Conservation (phyloP, 495 filamentous ascomycete species). For the Daldinia concentrica region DNA sequence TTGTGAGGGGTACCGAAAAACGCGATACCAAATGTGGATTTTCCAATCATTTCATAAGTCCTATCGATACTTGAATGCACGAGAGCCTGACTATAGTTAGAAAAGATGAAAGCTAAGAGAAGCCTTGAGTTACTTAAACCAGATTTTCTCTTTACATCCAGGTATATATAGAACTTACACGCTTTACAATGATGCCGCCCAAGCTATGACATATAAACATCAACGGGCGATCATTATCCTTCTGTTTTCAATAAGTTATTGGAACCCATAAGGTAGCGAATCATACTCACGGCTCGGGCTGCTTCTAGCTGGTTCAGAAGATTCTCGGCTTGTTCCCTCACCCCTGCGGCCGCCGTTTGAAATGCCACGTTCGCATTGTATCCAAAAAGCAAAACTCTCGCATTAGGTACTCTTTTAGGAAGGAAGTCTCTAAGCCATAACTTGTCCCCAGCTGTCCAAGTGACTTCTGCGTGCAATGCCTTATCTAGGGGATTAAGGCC, state of each 20-base stretch:
- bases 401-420: slow-evolving; percentile 43
- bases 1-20: slow-evolving; percentile 39
- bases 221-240: slow-evolving; percentile 22
- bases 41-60: slow-evolving; percentile 31
- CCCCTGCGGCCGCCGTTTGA: slow-evolving; percentile 40
- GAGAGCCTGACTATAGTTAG: slow-evolving; percentile 24
- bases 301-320: slow-evolving; percentile 40
- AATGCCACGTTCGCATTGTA: slow-evolving; percentile 53
- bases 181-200: slow-evolving; percentile 41
- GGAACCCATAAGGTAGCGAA: not conserved
- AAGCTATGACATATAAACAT: slow-evolving; percentile 45
- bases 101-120: not conserved
- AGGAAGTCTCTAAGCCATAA: slow-evolving; percentile 54
- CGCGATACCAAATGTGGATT: slow-evolving; percentile 43
- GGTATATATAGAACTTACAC: slow-evolving; percentile 23
- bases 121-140: not conserved
- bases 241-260: not conserved
- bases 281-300: slow-evolving; percentile 8
- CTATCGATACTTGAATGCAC: slow-evolving; percentile 37
- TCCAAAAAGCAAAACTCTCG: slow-evolving; percentile 50
- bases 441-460: slow-evolving; percentile 37
- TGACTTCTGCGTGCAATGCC: slow-evolving; percentile 39
- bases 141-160: not conserved
- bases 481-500: slow-evolving; percentile 56
- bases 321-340: slow-evolving; percentile 48